phyloP scores from a whole-genome alignment of 2,329 filamentous ascomycete species.

The Leptodontidium sp. region DNA sequence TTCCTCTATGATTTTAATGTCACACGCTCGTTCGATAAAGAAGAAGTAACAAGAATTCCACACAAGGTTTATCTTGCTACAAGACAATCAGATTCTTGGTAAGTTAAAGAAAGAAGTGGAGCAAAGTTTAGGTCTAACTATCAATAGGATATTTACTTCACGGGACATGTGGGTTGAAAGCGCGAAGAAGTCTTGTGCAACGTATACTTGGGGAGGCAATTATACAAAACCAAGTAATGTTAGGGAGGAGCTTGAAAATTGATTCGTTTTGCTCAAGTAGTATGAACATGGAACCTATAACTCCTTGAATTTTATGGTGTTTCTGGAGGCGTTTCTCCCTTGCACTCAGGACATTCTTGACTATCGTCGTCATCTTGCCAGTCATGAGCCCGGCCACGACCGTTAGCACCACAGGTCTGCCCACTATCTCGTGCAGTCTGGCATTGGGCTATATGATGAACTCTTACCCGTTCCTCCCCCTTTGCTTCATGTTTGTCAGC shows the following conservation, averaged over 20 bases:
- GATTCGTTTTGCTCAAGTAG: too few relatives aligned
- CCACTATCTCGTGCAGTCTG: too few relatives aligned
- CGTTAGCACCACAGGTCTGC: too few relatives aligned
- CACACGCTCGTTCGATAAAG: constrained; percentile 9
- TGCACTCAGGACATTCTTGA: neutral
- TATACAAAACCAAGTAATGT: neutral
- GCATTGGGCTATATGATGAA: too few relatives aligned
- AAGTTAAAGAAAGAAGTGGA: neutral
- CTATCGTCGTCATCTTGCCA: neutral
- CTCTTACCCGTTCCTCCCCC: too few relatives aligned
- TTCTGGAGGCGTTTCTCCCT: neutral
- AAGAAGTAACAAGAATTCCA: constrained; percentile 2
- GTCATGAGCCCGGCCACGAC: neutral
- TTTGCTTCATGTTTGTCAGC: too few relatives aligned
- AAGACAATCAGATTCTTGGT: constrained; percentile 21
- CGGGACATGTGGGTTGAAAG: neutral
- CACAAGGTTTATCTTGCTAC: constrained; percentile 18
- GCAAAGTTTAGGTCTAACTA: neutral
- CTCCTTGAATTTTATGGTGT: neutral
- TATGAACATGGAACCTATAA: too few relatives aligned
- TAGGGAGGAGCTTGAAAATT: too few relatives aligned
- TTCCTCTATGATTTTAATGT: constrained; percentile 23
- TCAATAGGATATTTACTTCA: constrained; percentile 6
- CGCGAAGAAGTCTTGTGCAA: constrained; percentile 18
- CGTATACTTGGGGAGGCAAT: constrained; percentile 20